phyloP scores from a whole-genome alignment of 129 eudicot species.

The Tagetes erecta region DNA sequence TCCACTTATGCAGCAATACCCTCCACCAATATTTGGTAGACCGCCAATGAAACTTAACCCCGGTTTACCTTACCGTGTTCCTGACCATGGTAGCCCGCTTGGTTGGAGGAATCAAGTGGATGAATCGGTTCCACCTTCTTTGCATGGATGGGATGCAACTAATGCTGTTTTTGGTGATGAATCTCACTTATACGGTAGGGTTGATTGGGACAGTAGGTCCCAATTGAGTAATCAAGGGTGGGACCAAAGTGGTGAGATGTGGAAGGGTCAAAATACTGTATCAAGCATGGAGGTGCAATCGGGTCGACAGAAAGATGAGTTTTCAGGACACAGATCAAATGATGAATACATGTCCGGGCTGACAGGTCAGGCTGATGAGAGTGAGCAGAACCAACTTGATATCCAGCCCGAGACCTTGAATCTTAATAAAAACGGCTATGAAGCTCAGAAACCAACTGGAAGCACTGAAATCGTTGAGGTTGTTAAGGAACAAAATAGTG shows the following conservation, averaged over 20 bases:
- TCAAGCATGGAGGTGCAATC: conserved; percentile 44
- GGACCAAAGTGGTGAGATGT: conserved; percentile 65
- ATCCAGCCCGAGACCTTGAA: conserved; percentile 37
- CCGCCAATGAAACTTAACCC: conserved; percentile 85
- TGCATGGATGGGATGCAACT: conserved; percentile 79
- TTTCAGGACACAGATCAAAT: conserved; percentile 24
- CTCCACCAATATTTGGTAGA: conserved; percentile 75
- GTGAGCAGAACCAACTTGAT: conserved; percentile 43
- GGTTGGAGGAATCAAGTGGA: conserved; percentile 76
- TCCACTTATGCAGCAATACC: conserved; percentile 79
- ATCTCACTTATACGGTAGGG: conserved; percentile 57
- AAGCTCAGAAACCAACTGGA: conserved; percentile 37
- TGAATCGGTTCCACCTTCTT: conserved; percentile 59
- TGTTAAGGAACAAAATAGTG: conserved; percentile 43
- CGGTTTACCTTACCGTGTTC: conserved; percentile 62
- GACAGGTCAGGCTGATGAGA: conserved; percentile 41
- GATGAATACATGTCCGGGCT: conserved; percentile 54
- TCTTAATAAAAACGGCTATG: conserved; percentile 31
- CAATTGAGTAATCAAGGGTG: conserved; percentile 52
- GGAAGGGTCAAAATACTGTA: conserved; percentile 60
- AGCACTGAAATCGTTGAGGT: conserved; percentile 31
- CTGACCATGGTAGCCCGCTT: conserved; percentile 69
- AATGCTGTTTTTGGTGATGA: conserved; percentile 69
- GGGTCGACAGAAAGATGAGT: conserved; percentile 49
- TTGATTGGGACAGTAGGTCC: conserved; percentile 67